Base-by-base conservation (phyloP, 176 grass and related monocot species). In the Zea mays region DNA sequence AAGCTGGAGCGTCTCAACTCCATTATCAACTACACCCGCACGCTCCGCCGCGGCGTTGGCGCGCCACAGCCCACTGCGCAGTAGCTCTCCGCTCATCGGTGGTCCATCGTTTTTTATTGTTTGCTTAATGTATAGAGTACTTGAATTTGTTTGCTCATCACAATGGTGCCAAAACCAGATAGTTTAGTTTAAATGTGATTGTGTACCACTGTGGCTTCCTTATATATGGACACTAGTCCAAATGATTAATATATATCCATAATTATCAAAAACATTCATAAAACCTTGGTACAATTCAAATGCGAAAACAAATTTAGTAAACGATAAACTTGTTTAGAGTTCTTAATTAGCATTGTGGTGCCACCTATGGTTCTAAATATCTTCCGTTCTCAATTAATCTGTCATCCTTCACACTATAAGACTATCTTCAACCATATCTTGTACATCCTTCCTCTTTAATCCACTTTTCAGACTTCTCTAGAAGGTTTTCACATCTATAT, bases 1-100 rank as follows among this genome's bases (percentile, higher is more conserved):
- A 86, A 64, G 85, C 79, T 86, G 46, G 72, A 86, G 65, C 72
- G 85, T 45, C 57, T 82, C 72, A 82, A 77, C 16, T 86, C 79
- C 65, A 76, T 82, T n/a, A 74, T 82, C 67, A 55, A 65, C 82
- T 63, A 56, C 75, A 72, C 65, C 19, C n/a, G 52, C 13, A 20
- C 12, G 14, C 66, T 46, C 37, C 38, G 39, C 12, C 60, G 12
- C 33, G 3, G 54, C 43, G 42, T 54, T 14, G 52, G 10, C 37
- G 58, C 35, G 0, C 14, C 65, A 8, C 17, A 54, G 10, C 7
- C 57, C 7, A 14, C 27, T 0, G 46, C 0, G 57, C 12, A 47
- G 71, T 60, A 60, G 20, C 20, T 60, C 55, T 5, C 6, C 19
- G 5, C 37, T 41, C 8, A 5, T 6, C 65, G 16, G 39, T 67